Base-by-base conservation (phyloP, 306 rosid genomes). In the Chamaecrista fasciculata region DNA sequence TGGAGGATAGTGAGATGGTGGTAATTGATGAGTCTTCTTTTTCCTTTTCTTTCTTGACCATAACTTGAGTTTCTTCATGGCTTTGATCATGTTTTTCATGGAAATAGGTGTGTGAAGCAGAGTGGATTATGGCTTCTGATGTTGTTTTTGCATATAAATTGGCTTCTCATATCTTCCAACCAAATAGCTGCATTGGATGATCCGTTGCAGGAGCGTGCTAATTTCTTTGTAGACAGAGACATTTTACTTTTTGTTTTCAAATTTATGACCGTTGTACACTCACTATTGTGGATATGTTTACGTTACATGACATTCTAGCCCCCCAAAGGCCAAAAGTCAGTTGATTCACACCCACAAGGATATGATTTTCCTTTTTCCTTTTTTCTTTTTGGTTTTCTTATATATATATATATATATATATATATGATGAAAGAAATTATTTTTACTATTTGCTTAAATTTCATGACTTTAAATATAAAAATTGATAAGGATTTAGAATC, bases 1-100 rank as follows among this genome's bases (percentile, higher is more conserved):
- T 3, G 73, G 78, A 11, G 76, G 72, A 36, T 69, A 64, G 20
- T 55, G 66, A 18, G 78, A 73, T n/a, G n/a, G n/a, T n/a, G n/a
- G n/a, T n/a, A n/a, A n/a, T 19, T 53, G 66, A 2, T 44, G 56
- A 21, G 26, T 55, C 76, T 62, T 80, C 73, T 46, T 84, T 52
- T 77, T 82, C 74, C 52, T 84, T 68, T 58, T 86, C 84, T 79
- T 86, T 82, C 67, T 77, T 20, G 87, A 40, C 92, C 96, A 89
- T 5, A 79, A 49, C 62, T 81, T 86, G 55, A 86, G 87, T 78
- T 81, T 89, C 82, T 86, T 89, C 73, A 79, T 70, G 39, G 86
- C 78, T 69, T 84, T 84, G 24, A 89, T 73, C 71, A 86, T 23
- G 62, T 70, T 86, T 50, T 49, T 79, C 82, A 67, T 70, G 62